Evolutionary conservation across 228 moss, liverwort and hornwort genomes (phyloP).

Genomic region (Sphagnum magellanicum): DNA sequence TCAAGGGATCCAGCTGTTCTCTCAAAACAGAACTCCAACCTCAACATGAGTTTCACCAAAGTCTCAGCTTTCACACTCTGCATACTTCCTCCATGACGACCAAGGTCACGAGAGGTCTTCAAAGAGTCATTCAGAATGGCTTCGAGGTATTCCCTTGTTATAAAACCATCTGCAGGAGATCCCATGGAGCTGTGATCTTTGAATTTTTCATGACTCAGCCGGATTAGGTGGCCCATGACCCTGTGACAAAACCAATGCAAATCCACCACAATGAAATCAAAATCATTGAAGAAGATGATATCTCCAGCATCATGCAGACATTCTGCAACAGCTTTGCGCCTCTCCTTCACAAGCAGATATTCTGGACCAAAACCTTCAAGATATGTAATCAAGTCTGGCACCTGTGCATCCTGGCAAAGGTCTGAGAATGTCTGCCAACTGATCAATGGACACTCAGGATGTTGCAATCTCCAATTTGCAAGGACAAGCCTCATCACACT

Average conservation of each 20-base stretch:
- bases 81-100: not conserved
- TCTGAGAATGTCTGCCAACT: not conserved
- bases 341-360: not conserved
- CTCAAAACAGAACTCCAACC: not conserved
- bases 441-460: not conserved
- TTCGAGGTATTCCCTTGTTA: not conserved
- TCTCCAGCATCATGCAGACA: constrained; percentile 8
- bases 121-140: not conserved
- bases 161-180: not conserved
- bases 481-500: not conserved
- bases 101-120: not conserved
- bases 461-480: not conserved
- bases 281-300: constrained; percentile 2
- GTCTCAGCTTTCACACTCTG: not conserved
- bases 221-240: constrained; percentile 2
- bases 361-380: not conserved
- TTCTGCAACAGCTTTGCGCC: not conserved
- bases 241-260: not conserved
- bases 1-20: not conserved
- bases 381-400: not conserved
- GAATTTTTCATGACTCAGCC: not conserved
- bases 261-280: constrained; percentile 4
- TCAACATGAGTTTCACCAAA: not conserved
- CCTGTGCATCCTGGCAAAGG: not conserved
- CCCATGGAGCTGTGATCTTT: too few species aligned